Conservation (phyloP, 2,329 filamentous ascomycete genomes). For the Scedosporium aurantiacum region DNA sequence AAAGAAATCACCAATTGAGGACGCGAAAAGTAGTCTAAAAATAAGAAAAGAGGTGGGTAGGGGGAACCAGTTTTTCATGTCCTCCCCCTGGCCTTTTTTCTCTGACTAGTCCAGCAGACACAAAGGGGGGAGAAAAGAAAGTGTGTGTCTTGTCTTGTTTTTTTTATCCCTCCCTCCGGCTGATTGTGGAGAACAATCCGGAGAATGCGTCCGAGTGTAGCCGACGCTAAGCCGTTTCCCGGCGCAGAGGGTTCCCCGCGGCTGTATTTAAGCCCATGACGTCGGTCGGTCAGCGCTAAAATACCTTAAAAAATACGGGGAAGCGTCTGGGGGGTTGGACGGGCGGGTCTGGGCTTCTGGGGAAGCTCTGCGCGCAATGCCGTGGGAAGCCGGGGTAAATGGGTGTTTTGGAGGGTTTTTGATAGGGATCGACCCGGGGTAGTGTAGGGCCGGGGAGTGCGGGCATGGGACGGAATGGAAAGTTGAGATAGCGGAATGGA, state of each 20-base stretch:
- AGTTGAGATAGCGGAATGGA: not conserved
- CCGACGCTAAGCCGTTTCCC: not conserved
- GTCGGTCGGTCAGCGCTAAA: not conserved
- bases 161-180: no score
- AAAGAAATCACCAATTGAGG: no score
- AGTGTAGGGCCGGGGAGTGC: not conserved
- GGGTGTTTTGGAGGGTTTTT: not conserved
- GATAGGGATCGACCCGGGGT: not conserved
- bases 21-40: no score
- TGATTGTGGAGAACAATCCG: no score
- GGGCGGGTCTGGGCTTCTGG: no score
- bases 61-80: no score
- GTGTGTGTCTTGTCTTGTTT: no score
- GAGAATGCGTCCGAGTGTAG: not conserved
- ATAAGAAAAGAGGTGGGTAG: no score
- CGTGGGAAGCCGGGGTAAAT: not conserved
- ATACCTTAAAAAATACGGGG: not conserved
- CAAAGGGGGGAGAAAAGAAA: no score
- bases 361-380: not conserved
- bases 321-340: no score
- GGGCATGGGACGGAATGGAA: not conserved
- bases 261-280: not conserved
- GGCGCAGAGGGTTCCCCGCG: not conserved
- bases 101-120: no score
- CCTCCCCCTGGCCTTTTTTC: no score